These are phyloP conservation scores for Candida easanensis DNA, from an alignment of 805 yeast genomes.

Conservation along the genomic window DNA sequence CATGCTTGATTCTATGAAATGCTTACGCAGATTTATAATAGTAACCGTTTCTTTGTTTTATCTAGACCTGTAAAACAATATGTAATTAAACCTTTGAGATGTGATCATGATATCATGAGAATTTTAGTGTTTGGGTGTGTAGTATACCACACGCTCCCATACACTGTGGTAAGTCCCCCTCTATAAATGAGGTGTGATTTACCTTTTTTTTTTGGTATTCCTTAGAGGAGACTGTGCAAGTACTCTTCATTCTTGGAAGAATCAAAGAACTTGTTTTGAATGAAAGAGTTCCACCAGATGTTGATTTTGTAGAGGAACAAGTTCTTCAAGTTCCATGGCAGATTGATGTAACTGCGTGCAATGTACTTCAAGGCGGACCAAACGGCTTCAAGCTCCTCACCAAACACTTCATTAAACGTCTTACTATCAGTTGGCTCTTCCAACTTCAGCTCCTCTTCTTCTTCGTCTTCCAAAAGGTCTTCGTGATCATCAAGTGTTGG, in stretches of 20 bases:
- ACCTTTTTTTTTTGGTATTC: no score
- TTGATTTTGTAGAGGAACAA: slow-evolving; percentile 46
- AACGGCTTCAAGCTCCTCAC: slow-evolving; percentile 50
- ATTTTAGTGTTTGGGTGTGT: no score
- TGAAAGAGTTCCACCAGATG: slow-evolving; percentile 68
- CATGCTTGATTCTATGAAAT: no score
- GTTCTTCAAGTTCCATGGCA: slow-evolving; percentile 64
- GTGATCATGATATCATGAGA: no score
- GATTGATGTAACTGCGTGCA: slow-evolving; percentile 57
- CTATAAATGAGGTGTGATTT: no score
- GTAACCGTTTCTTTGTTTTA: no score
- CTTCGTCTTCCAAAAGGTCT: slow-evolving; percentile 6
- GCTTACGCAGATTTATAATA: no score
- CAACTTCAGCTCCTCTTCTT: not conserved
- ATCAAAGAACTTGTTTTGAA: slow-evolving; percentile 48
- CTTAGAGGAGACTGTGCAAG: no score
- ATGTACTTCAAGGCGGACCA: slow-evolving; percentile 63
- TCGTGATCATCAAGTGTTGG: slow-evolving; percentile 13
- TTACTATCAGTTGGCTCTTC: not conserved
- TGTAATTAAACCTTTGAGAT: no score
- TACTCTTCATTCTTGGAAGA: slow-evolving; percentile 22
- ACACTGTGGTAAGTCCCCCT: no score
- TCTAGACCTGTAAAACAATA: no score
- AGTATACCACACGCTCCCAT: no score
- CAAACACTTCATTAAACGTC: slow-evolving; percentile 41